Conservation (phyloP, 805 yeast species). For the Zygotorulaspora florentina region DNA sequence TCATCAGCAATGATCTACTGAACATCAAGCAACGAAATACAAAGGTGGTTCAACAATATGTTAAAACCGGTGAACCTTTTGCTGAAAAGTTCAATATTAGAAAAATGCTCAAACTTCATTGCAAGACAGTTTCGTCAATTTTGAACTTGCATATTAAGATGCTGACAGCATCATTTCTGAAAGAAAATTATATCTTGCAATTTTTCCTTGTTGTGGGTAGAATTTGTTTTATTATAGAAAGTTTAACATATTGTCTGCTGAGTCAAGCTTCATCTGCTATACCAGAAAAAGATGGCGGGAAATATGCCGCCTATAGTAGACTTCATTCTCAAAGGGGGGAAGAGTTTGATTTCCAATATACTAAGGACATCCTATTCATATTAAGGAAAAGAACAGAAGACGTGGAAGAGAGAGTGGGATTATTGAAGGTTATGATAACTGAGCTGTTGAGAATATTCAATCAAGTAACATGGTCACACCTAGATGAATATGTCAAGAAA, state of each 20-base stretch:
- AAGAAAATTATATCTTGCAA: conserved; percentile 2
- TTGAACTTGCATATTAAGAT: conserved; percentile 9
- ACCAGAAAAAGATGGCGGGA: neutral
- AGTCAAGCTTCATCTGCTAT: conserved; percentile 3
- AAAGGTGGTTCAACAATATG: conserved; percentile 6
- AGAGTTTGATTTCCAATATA: conserved; percentile 9
- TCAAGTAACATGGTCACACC: conserved; percentile 7
- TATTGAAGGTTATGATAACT: conserved; percentile 6
- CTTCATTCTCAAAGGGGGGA: conserved; percentile 7
- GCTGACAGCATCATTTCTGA: neutral
- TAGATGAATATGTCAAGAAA: conserved; percentile 5
- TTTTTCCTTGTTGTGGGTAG: conserved; percentile 5
- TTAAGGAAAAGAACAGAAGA: conserved; percentile 1
- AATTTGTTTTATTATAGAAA: conserved; percentile 10
- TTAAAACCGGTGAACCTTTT: conserved; percentile 1
- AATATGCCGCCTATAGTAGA: conserved; percentile 8
- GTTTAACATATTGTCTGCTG: conserved; percentile 9
- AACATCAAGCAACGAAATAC: conserved; percentile 8
- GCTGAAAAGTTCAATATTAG: conserved; percentile 1
- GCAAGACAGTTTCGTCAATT: conserved; percentile 5
- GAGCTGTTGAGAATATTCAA: conserved; percentile 6
- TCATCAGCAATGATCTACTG: conserved; percentile 9
- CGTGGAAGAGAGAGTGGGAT: neutral
- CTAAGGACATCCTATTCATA: conserved; percentile 6
- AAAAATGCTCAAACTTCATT: conserved; percentile 10